Conservation (phyloP, 192 early-diverging fungal genomes). For the Dissophora globulifera region DNA sequence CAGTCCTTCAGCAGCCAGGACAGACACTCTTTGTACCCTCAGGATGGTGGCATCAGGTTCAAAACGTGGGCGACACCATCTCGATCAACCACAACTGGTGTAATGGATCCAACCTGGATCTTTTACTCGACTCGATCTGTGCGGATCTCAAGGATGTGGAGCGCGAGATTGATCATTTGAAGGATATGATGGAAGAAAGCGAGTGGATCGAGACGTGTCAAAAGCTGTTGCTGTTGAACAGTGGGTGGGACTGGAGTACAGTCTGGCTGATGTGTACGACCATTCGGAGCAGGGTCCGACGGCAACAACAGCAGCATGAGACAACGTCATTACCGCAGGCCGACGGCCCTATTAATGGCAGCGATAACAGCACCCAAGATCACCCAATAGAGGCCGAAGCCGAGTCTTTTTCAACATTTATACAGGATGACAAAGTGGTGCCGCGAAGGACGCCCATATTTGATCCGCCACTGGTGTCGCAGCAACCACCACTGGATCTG, state of each 20-base stretch:
- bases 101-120: conserved; percentile 68
- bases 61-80: conserved; percentile 74
- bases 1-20: conserved; percentile 68
- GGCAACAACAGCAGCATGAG: neutral
- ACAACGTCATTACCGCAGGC: neutral
- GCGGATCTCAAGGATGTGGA: conserved; percentile 60
- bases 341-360: too few species aligned
- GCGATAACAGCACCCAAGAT: too few species aligned
- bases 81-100: conserved; percentile 86
- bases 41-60: conserved; percentile 81
- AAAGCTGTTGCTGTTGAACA: conserved; percentile 56
- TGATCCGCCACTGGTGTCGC: conserved; percentile 27
- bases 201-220: conserved; percentile 63
- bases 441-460: conserved; percentile 19
- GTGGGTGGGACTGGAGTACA: conserved; percentile 63
- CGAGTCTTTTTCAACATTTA: neutral
- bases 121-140: conserved; percentile 57
- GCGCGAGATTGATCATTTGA: conserved; percentile 65
- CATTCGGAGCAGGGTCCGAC: conserved; percentile 10
- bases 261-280: conserved; percentile 53
- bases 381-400: too few species aligned
- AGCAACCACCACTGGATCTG: conserved; percentile 38
- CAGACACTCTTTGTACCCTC: conserved; percentile 80
- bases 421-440: conserved; percentile 5
- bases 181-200: conserved; percentile 52